phyloP scores from a whole-genome alignment of 1,284 basidiomycete genomes.

The Athelia sp. region DNA sequence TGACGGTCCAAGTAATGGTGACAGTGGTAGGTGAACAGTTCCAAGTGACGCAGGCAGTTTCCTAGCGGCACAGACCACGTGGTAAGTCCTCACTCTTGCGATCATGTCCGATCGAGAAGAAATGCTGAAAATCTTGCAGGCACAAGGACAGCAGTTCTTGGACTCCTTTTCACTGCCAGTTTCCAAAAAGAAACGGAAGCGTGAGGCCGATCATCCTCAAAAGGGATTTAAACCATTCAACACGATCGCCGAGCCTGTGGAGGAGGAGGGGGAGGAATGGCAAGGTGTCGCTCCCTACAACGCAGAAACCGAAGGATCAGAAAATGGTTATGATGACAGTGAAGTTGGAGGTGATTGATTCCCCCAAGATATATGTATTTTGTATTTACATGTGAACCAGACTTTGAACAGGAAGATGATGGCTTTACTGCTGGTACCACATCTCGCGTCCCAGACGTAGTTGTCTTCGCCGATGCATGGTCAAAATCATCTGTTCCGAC shows the following conservation, averaged over 20 bases:
- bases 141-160: constrained; percentile 62
- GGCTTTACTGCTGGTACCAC: constrained; percentile 30
- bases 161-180: constrained; percentile 40
- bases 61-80: too few relatives aligned
- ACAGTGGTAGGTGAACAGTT: too few relatives aligned
- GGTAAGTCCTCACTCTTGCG: too few relatives aligned
- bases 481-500: constrained; percentile 17
- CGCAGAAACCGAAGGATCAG: constrained; percentile 9
- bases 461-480: constrained; percentile 50
- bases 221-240: constrained; percentile 2
- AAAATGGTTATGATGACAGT: constrained; percentile 16
- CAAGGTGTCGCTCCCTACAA: constrained; percentile 14
- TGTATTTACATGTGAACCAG: constrained; percentile 12
- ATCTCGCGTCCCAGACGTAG: constrained; percentile 32
- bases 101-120: constrained; percentile 22
- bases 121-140: constrained; percentile 54
- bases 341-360: not conserved
- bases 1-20: too few relatives aligned
- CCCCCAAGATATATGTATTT: not conserved
- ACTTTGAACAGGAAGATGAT: constrained; percentile 37
- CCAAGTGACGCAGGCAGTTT: too few relatives aligned
- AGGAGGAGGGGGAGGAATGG: constrained; percentile 30
- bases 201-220: constrained; percentile 5
- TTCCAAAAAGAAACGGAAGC: constrained; percentile 21
- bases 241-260: constrained; percentile 4